Percentiles rank a stretch among this genome's conserved stretches.
phyloP scores from a whole-genome alignment of 2,329 filamentous ascomycete species.

The Daldinia eschscholtzii region DNA sequence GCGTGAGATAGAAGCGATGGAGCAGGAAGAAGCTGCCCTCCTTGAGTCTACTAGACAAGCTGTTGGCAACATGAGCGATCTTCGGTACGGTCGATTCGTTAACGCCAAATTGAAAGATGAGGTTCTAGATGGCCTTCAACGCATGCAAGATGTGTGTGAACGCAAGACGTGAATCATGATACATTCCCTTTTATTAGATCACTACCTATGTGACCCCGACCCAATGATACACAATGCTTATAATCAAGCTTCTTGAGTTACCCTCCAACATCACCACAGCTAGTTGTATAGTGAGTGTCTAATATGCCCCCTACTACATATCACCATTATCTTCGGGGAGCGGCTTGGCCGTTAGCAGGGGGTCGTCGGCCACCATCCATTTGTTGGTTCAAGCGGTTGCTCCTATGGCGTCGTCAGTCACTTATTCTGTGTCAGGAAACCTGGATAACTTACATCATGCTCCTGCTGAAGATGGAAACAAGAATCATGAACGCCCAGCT shows the following conservation, averaged over 20 bases:
- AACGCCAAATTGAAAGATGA: constrained; percentile 74
- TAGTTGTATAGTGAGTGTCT: constrained; percentile 1
- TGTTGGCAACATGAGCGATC: constrained; percentile 81
- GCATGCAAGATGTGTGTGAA: constrained; percentile 74
- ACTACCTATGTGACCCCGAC: constrained; percentile 31
- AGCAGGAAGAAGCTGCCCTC: constrained; percentile 72
- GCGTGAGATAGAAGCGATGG: constrained; percentile 73
- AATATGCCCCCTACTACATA: constrained; percentile 5
- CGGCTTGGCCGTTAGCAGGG: constrained; percentile 48
- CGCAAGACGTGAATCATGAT: constrained; percentile 54
- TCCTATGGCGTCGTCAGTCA: constrained; percentile 39
- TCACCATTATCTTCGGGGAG: constrained; percentile 41
- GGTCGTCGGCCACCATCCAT: constrained; percentile 45
- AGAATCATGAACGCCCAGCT: constrained; percentile 84
- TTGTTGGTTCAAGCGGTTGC: constrained; percentile 47
- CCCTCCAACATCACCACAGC: neutral
- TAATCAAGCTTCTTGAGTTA: neutral
- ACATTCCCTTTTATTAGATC: constrained; percentile 43
- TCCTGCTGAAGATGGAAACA: constrained; percentile 78
- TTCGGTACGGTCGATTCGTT: constrained; percentile 82
- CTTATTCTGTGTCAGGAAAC: constrained; percentile 17
- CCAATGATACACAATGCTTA: constrained; percentile 19
- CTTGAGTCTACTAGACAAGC: constrained; percentile 72
- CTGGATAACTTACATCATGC: constrained; percentile 75
- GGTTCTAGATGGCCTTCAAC: constrained; percentile 74